Evolutionary conservation across 495 filamentous ascomycete genomes (phyloP).

Genomic region (Neurospora pannonica): DNA sequence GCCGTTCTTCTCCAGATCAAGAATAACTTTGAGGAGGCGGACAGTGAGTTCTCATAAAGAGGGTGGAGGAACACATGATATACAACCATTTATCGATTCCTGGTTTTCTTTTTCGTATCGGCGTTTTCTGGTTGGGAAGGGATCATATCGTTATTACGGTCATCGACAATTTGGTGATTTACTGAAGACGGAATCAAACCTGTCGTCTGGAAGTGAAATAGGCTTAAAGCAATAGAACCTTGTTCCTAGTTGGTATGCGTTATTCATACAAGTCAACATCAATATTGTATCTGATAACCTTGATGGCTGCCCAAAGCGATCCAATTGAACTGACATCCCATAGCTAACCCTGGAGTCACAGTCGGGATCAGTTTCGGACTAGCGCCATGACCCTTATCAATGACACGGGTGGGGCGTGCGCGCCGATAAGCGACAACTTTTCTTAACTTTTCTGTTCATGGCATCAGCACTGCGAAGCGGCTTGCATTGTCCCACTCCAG

Average conservation of each 20-base stretch:
- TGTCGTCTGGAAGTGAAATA: neutral
- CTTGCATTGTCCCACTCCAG: conserved; percentile 12
- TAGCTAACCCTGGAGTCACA: neutral
- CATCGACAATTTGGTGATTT: neutral
- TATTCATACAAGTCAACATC: neutral
- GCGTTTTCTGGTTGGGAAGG: neutral
- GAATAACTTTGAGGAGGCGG: conserved; percentile 66
- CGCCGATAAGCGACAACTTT: conserved; percentile 23
- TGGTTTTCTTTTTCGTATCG: conserved; percentile 14
- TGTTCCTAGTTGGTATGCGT: neutral
- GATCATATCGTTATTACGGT: neutral
- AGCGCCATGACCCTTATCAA: conserved; percentile 16
- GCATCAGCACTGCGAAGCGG: conserved; percentile 8
- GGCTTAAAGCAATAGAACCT: neutral
- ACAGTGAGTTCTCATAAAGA: conserved; percentile 43
- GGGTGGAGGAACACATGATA: neutral
- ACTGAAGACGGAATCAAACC: neutral
- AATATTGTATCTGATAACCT: neutral
- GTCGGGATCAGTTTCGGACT: neutral
- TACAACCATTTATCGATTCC: neutral
- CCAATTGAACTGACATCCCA: neutral
- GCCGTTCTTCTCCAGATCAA: conserved; percentile 75
- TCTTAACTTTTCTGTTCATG: conserved; percentile 17
- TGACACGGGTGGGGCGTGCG: conserved; percentile 8
- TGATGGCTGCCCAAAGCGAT: neutral